Base-by-base conservation (phyloP, 2,329 filamentous ascomycete species). In the Blastomyces emzantsi region DNA sequence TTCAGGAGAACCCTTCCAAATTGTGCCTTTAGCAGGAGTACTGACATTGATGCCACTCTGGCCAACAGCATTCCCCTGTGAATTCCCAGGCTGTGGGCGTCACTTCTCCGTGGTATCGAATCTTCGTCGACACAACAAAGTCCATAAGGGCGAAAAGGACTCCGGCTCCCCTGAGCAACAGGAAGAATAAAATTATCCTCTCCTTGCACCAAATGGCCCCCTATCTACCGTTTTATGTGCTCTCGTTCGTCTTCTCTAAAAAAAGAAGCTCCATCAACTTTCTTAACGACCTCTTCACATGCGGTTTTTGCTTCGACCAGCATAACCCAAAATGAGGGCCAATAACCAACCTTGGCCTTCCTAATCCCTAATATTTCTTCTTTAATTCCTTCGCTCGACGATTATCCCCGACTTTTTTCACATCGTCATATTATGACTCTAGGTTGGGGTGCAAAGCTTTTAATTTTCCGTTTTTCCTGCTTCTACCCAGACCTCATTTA, bases 41-140 rank as follows among this genome's bases (percentile, higher is more conserved):
- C 41, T 59, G 22, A 47, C 22, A 39, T 64, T 19, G 36, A 51
- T 43, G 11, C 45, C 51, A 9, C 17, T 41, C 58, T 61, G 66
- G 59, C 72, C 60, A 66, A 63, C 73, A 97, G 92, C 94, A 68
- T 97, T 96, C 73, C 88, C 88, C 30, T 97, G 94, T 73, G 91
- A 97, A 71, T 90, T 96, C 63, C 91, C 96, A 73, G 92, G 92
- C 58, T 99, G 94, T 73, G 93, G 93, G 49, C 88, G 94, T 70
- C 90, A 96, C 73, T 97, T 99, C 77, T 97, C 93, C 0, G 94
- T 97, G 33, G 94, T 97, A 28, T 97, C 92, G 55, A 99, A 99
- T 75, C 81, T 97, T 63, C 87, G 94, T 68, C 85, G 94, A 71
- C 94, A 99, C 79, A 89, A 91, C 74, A 97, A 97, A 79, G 93